Evolutionary conservation across 495 filamentous ascomycete genomes (phyloP).

Genomic region (Immersiella caudata): DNA sequence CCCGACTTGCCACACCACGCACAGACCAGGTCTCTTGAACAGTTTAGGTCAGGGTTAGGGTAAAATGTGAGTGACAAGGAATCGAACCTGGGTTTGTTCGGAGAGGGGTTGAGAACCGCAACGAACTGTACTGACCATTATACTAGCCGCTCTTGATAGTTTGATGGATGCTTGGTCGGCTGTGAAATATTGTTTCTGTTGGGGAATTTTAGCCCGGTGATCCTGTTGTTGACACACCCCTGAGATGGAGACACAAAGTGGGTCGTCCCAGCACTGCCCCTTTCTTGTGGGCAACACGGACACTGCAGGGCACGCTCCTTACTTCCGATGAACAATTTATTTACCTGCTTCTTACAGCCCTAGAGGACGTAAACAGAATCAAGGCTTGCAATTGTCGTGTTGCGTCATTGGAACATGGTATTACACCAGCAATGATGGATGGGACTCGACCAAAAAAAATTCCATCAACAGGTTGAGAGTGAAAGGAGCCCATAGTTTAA

Average conservation of each 20-base stretch:
- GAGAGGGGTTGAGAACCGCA: neutral
- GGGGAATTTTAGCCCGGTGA: neutral
- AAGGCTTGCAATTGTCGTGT: too few species aligned
- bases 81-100: conserved; percentile 10
- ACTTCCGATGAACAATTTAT: too few species aligned
- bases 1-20: neutral
- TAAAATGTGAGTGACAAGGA: neutral
- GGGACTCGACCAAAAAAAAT: too few species aligned
- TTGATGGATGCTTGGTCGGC: neutral
- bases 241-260: neutral
- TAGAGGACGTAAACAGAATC: too few species aligned
- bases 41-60: conserved; percentile 5
- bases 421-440: too few species aligned
- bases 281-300: too few species aligned
- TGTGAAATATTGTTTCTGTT: neutral
- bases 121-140: conserved; percentile 11
- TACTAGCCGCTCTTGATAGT: neutral
- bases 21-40: neutral
- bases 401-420: too few species aligned
- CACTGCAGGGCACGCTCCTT: too few species aligned
- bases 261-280: too few species aligned
- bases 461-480: too few species aligned
- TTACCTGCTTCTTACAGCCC: too few species aligned
- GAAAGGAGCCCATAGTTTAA: too few species aligned
- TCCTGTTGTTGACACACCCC: neutral